These are phyloP conservation scores for Avicennia marina DNA, from an alignment of 257 asterid genomes.

Conservation along the genomic window DNA sequence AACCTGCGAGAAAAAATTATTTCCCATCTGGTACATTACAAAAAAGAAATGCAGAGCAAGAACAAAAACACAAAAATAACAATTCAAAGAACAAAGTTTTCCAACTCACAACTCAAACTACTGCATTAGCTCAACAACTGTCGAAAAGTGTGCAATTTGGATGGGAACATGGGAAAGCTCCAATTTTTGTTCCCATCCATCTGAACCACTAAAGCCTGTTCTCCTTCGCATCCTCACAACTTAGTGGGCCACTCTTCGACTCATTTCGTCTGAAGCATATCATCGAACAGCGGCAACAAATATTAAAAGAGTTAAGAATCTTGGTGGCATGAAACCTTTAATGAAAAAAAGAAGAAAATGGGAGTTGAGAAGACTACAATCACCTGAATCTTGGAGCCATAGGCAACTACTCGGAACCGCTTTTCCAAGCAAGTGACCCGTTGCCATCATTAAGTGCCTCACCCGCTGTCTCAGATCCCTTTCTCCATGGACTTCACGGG, in stretches of 20 bases:
- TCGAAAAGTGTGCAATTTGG: neutral
- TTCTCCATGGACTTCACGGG: slow-evolving; percentile 39
- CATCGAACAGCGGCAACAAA: slow-evolving; percentile 18
- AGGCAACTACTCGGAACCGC: slow-evolving; percentile 38
- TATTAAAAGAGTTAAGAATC: slow-evolving; percentile 1
- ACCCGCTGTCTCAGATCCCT: slow-evolving; percentile 63
- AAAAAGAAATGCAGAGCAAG: slow-evolving; percentile 9
- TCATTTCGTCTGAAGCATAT: slow-evolving; percentile 6
- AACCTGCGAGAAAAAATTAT: neutral
- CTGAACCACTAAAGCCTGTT: neutral
- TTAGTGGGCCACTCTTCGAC: neutral
- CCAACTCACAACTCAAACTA: slow-evolving; percentile 8
- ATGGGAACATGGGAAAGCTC: slow-evolving; percentile 6
- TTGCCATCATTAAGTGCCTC: slow-evolving; percentile 50
- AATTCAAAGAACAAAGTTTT: neutral
- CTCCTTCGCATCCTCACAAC: too few species aligned
- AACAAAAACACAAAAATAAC: slow-evolving; percentile 24
- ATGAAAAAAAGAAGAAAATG: neutral
- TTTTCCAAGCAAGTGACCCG: slow-evolving; percentile 51
- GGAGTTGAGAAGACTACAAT: slow-evolving; percentile 24
- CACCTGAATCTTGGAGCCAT: slow-evolving; percentile 62
- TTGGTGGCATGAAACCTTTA: slow-evolving; percentile 21
- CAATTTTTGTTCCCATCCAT: slow-evolving; percentile 11
- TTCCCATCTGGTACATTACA: neutral
- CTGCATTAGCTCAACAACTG: slow-evolving; percentile 3